A percentile compares a stretch with the other conserved stretches of the same genome.
Evolutionary conservation across 1,284 basidiomycete genomes (phyloP).

Genomic region (Pyrrhoderma noxium): DNA sequence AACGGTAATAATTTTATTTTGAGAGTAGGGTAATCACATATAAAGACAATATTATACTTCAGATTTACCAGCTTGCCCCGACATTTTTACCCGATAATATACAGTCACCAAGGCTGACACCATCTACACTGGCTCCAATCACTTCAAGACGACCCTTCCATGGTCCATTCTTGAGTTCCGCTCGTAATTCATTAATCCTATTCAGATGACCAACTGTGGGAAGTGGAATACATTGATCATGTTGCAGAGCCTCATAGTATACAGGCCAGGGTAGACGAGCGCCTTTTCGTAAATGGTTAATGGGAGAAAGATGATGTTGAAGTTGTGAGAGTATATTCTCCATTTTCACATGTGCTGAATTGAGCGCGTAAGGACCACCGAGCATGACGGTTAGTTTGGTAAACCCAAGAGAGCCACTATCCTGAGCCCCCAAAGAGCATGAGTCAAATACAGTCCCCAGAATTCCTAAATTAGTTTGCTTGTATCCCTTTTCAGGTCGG

Average conservation of each 20-base stretch:
- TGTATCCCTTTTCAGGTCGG: constrained; percentile 51
- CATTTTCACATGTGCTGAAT: constrained; percentile 22
- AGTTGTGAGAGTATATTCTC: constrained; percentile 28
- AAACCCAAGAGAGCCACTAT: constrained; percentile 33
- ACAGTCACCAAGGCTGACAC: constrained; percentile 89
- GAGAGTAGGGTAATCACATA: too few relatives aligned
- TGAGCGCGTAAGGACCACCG: constrained; percentile 69
- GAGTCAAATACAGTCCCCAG: constrained; percentile 85
- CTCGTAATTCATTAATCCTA: constrained; percentile 58
- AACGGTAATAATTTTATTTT: too few relatives aligned
- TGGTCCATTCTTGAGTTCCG: constrained; percentile 32
- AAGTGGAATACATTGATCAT: constrained; percentile 78
- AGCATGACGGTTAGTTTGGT: constrained; percentile 89
- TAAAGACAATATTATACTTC: too few relatives aligned
- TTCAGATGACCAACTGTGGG: constrained; percentile 68
- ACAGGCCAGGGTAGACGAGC: constrained; percentile 51
- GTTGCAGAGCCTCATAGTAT: constrained; percentile 46
- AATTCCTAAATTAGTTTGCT: constrained; percentile 39
- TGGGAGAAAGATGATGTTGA: constrained; percentile 45
- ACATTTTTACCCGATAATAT: constrained; percentile 62
- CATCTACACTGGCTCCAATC: constrained; percentile 81
- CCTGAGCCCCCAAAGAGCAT: constrained; percentile 63
- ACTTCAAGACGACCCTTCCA: constrained; percentile 65
- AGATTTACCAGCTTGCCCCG: constrained; percentile 30
- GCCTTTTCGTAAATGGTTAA: constrained; percentile 31